Base-by-base conservation (phyloP, 352 stramenopile species). In the Globisporangium yorkense region DNA sequence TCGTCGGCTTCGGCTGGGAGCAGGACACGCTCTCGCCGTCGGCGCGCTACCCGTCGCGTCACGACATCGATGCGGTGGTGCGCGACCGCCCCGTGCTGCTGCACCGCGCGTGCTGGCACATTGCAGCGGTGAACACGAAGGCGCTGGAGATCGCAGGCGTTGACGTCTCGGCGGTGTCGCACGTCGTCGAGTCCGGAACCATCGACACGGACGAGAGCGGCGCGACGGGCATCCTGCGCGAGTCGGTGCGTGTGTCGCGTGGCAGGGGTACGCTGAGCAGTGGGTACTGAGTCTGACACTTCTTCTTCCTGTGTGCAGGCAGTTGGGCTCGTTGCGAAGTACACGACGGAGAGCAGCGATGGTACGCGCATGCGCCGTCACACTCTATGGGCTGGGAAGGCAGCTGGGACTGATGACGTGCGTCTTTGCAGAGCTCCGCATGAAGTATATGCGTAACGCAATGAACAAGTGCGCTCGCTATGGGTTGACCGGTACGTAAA, bases 81-180 rank as follows among this genome's bases (percentile, higher is more conserved):
- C 65, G 59, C 5, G 68, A 74, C 49, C 80, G 80, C 0, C 86
- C 87, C 0, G 79, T 96, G 37, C 61, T 96, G 46, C 70, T 97
- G 16, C 90, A 94, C 63, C 85, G 89, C n/a, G 80, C 74, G 2
- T 97, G 89, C 53, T 96, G 85, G 85, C 89, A 97, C 58, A 94
- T 96, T 60, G 79, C 79, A 33, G 84, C 87, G 1, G 87, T 83
- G 40, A 97, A 95, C 58, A 92, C 84, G 13, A 88, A 84, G 56
- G 89, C 89, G 31, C 67, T 96, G 7, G 80, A 93, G 49, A 67
- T 88, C 40, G 76, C 77, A 6, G 76, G 73, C 15, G 61, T 92
- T 18, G 65, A 89, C 37, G 47, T 79, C 44, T 40, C 58, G 20
- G 58, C 68, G 16, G 74, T 50, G 48, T 59, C 60, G 24, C 64